Conservation (phyloP, 352 stramenopile genomes). For the Globisporangium radiosum region DNA sequence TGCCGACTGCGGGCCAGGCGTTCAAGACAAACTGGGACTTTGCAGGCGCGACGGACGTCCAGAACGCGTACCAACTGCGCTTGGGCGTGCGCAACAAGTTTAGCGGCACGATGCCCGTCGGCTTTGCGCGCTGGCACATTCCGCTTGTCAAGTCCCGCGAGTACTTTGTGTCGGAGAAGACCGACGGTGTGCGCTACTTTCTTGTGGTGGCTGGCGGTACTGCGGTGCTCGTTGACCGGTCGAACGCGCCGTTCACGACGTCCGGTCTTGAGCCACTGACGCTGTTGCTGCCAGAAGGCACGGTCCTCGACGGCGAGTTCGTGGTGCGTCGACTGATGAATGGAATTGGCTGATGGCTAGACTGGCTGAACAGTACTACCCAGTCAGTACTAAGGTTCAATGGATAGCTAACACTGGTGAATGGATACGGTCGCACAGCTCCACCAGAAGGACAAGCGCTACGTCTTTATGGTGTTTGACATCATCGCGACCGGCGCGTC, state of each 20-base stretch:
- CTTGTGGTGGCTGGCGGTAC: slow-evolving; percentile 72
- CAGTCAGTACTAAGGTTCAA: too few relatives aligned
- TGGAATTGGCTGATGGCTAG: not conserved
- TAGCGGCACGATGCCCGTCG: slow-evolving; percentile 87
- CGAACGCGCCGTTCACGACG: slow-evolving; percentile 71
- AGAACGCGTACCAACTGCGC: slow-evolving; percentile 73
- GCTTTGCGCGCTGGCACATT: slow-evolving; percentile 88
- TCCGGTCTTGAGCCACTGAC: slow-evolving; percentile 76
- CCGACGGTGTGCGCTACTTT: slow-evolving; percentile 89
- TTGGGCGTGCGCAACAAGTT: slow-evolving; percentile 78
- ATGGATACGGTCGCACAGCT: slow-evolving; percentile 29
- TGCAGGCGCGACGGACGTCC: slow-evolving; percentile 56
- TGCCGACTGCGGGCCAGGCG: slow-evolving; percentile 68
- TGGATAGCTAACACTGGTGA: too few relatives aligned
- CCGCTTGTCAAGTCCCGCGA: slow-evolving; percentile 73
- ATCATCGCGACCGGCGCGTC: slow-evolving; percentile 79
- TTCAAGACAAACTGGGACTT: slow-evolving; percentile 80
- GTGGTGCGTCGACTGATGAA: slow-evolving; percentile 41
- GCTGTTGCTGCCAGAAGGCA: slow-evolving; percentile 76
- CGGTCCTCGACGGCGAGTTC: slow-evolving; percentile 86
- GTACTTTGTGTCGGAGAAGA: slow-evolving; percentile 91
- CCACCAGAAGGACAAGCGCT: slow-evolving; percentile 74
- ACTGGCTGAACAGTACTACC: not conserved
- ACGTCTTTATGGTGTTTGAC: slow-evolving; percentile 89
- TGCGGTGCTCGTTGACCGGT: slow-evolving; percentile 69